These are phyloP conservation scores for Pseudonitzschia delicatissima DNA, from an alignment of 108 stramenopile genomes.

Conservation along the genomic window DNA sequence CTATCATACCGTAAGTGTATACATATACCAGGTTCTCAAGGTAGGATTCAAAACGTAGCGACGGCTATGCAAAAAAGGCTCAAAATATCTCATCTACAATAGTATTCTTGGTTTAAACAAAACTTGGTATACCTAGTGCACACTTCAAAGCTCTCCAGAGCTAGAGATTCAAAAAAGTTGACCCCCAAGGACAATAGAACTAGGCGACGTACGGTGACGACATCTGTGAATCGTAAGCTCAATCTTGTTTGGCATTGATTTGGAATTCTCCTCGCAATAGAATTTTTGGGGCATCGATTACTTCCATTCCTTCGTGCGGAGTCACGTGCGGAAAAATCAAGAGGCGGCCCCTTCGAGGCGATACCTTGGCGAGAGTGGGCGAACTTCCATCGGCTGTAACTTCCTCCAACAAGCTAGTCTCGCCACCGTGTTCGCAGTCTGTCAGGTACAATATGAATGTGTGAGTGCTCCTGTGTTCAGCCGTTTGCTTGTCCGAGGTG, in stretches of 20 bases:
- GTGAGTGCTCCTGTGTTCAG: slow-evolving; percentile 57
- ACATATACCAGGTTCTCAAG: too few relatives aligned
- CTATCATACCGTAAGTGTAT: too few relatives aligned
- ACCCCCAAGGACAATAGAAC: too few relatives aligned
- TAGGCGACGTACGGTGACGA: too few relatives aligned
- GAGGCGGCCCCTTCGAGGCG: slow-evolving; percentile 57
- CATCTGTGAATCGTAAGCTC: not conserved
- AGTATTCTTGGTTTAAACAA: too few relatives aligned
- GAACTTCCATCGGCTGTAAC: slow-evolving; percentile 27
- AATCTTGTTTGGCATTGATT: not conserved
- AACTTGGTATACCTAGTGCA: slow-evolving; percentile 8
- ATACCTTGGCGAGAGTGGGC: slow-evolving; percentile 42
- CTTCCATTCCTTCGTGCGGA: slow-evolving; percentile 68
- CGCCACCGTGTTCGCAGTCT: slow-evolving; percentile 61
- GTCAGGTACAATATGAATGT: slow-evolving; percentile 76
- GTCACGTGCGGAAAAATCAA: slow-evolving; percentile 74
- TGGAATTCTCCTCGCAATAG: slow-evolving; percentile 72
- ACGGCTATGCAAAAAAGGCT: too few relatives aligned
- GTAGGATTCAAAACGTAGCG: too few relatives aligned
- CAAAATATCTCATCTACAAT: too few relatives aligned
- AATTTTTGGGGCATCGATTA: slow-evolving; percentile 62
- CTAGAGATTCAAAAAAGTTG: too few relatives aligned
- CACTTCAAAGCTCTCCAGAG: not conserved
- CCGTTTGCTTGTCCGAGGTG: not conserved
- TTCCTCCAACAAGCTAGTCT: slow-evolving; percentile 56